A percentile compares a stretch with the other conserved stretches of the same genome.
Evolutionary conservation across 2,329 filamentous ascomycete species (phyloP).

Genomic region (Mariannaea elegans): DNA sequence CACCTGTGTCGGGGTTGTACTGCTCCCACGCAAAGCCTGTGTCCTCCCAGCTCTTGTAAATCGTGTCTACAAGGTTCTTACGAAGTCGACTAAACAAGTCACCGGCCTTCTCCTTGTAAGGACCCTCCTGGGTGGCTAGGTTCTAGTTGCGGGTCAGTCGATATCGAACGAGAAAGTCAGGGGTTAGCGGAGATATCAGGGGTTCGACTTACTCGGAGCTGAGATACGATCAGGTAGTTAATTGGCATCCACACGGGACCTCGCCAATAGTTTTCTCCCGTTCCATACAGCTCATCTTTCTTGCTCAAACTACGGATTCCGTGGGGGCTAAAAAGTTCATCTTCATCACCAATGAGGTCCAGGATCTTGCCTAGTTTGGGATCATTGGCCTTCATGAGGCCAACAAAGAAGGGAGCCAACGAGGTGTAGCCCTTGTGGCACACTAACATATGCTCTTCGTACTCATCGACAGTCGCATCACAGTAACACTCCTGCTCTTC

Average conservation of each 20-base stretch:
- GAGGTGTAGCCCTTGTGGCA: conserved; percentile 98
- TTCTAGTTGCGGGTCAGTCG: conserved; percentile 51
- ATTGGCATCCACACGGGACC: conserved; percentile 96
- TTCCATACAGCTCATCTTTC: conserved; percentile 83
- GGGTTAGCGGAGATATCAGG: neutral
- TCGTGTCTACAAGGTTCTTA: conserved; percentile 86
- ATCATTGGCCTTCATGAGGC: conserved; percentile 78
- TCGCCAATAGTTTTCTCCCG: conserved; percentile 96
- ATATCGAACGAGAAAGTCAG: neutral
- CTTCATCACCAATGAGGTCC: conserved; percentile 79
- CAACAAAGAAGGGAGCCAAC: conserved; percentile 89
- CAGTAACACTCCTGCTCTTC: conserved; percentile 84
- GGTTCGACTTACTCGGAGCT: conserved; percentile 73
- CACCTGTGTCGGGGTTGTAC: conserved; percentile 92
- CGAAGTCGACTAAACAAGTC: conserved; percentile 80
- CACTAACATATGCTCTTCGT: conserved; percentile 87
- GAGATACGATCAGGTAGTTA: conserved; percentile 86
- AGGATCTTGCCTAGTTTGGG: conserved; percentile 78
- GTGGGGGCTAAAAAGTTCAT: conserved; percentile 88
- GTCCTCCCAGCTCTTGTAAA: conserved; percentile 86
- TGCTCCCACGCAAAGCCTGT: conserved; percentile 99
- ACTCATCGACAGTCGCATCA: conserved; percentile 94
- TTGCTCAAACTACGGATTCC: conserved; percentile 92
- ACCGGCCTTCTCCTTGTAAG: conserved; percentile 73
- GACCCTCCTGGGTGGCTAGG: conserved; percentile 71